Conservation (phyloP, 176 grass and related monocot genomes). For the Avena atlantica region DNA sequence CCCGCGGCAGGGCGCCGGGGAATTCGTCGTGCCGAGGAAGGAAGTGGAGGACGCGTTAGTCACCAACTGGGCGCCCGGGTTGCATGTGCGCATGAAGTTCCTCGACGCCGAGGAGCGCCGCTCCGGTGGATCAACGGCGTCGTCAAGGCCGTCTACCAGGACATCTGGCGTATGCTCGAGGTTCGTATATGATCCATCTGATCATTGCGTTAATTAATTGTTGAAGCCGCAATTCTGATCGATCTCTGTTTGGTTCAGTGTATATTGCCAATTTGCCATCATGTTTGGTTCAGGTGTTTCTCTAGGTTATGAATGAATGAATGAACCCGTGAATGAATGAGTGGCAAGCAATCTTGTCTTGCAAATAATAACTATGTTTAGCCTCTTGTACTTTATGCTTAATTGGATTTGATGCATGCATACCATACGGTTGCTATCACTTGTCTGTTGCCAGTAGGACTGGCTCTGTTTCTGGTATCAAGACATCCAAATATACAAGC, state of each 20-base stretch:
- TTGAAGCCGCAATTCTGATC: not conserved
- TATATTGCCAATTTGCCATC: not conserved
- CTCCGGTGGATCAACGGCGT: conserved; percentile 44
- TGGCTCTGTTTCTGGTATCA: not conserved
- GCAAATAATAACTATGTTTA: not conserved
- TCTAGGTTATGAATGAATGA: not conserved
- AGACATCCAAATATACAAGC: not conserved
- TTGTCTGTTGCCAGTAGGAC: conserved; percentile 22
- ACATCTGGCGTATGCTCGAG: conserved; percentile 66
- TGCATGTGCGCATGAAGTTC: conserved; percentile 55
- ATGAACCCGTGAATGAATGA: not conserved
- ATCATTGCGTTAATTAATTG: not conserved
- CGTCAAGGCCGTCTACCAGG: conserved; percentile 37
- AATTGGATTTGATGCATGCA: not conserved
- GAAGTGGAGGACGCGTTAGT: conserved; percentile 50
- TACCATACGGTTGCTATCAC: conserved; percentile 20
- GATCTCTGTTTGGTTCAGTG: not conserved
- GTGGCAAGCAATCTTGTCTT: not conserved
- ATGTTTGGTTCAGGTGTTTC: not conserved
- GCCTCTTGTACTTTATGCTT: not conserved
- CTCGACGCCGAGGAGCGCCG: conserved; percentile 54
- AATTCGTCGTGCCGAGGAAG: conserved; percentile 64
- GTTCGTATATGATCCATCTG: conserved; percentile 16
- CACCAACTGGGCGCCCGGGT: conserved; percentile 12
- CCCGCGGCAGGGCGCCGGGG: conserved; percentile 43